phyloP scores from a whole-genome alignment of 1,284 basidiomycete species.

The Fomitopsis schrenkii region DNA sequence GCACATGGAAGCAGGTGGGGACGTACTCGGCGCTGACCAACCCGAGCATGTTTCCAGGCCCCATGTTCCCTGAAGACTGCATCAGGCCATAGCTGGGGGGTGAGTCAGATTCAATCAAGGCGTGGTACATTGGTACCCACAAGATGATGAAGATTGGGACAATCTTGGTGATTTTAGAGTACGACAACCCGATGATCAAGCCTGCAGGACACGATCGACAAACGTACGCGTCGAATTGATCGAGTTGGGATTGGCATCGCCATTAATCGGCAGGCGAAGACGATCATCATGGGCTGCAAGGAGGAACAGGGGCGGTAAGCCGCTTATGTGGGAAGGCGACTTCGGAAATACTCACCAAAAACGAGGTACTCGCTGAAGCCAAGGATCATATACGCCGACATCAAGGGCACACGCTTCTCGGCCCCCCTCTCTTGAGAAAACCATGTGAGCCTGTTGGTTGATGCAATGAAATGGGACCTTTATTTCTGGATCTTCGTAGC shows the following conservation, averaged over 20 bases:
- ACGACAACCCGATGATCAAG: background rate
- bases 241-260: no score
- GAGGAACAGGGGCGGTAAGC: no score
- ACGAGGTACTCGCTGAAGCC: slow-evolving; percentile 75
- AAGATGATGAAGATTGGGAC: background rate
- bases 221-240: no score
- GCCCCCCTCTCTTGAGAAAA: no score
- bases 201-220: background rate
- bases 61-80: slow-evolving; percentile 71
- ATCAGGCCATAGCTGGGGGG: slow-evolving; percentile 56
- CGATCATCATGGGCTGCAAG: no score
- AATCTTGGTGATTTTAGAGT: slow-evolving; percentile 1
- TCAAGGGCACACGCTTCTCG: no score
- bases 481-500: no score
- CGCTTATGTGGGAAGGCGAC: no score
- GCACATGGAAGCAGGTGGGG: background rate
- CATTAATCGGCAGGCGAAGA: no score
- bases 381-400: slow-evolving; percentile 53
- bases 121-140: background rate
- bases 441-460: no score
- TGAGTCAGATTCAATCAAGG: slow-evolving; percentile 3
- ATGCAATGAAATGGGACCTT: no score
- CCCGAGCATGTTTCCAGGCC: slow-evolving; percentile 75
- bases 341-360: slow-evolving; percentile 43
- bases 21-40: slow-evolving; percentile 63